Conservation (phyloP, 148 eudicot genomes). For the Beta vulgaris region DNA sequence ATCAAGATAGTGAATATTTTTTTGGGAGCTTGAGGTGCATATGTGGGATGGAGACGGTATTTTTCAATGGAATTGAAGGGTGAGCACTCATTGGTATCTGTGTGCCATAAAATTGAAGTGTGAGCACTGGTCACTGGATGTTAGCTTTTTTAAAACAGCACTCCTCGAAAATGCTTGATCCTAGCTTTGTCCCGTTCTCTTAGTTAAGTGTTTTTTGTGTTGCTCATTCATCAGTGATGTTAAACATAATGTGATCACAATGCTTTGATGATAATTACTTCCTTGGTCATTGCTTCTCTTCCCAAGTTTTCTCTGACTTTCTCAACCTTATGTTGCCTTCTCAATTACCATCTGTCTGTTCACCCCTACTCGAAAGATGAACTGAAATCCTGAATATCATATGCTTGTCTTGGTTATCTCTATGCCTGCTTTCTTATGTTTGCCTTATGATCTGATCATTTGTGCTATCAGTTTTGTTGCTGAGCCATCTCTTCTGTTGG, state of each 20-base stretch:
- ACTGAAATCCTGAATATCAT: background rate
- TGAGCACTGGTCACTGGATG: background rate
- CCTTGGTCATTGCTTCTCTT: background rate
- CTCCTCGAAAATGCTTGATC: background rate
- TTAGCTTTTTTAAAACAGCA: background rate
- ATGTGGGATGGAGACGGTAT: background rate
- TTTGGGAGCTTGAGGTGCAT: background rate
- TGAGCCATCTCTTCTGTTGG: background rate
- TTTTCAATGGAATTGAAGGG: background rate
- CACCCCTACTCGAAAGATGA: background rate
- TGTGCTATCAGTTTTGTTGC: background rate
- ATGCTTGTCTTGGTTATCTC: background rate
- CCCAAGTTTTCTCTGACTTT: background rate
- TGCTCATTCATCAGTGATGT: background rate
- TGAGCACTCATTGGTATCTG: background rate
- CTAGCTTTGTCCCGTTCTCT: background rate
- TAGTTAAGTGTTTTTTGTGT: background rate
- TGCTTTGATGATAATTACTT: background rate
- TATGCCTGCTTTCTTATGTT: background rate
- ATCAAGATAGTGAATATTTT: background rate
- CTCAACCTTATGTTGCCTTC: background rate
- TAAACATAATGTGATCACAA: background rate
- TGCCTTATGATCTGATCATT: background rate
- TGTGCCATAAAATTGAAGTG: background rate
- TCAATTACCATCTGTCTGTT: background rate